Evolutionary conservation across 139 green algal species (phyloP).

Genomic region (Coelastrella sp.): DNA sequence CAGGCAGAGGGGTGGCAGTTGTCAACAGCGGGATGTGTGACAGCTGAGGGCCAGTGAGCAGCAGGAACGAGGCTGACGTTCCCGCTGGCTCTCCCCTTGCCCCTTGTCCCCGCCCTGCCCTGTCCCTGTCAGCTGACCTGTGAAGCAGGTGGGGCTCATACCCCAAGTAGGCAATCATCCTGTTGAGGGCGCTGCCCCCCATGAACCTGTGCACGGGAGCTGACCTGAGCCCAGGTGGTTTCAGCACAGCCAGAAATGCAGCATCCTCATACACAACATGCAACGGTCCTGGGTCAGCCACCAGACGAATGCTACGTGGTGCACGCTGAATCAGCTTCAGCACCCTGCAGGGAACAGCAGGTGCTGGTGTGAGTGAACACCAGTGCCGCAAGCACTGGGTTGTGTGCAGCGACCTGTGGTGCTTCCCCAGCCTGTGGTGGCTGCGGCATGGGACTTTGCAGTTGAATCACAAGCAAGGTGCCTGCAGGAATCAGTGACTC

Average conservation of each 20-base stretch:
- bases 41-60: background rate
- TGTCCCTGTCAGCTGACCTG: slow-evolving; percentile 2
- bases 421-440: background rate
- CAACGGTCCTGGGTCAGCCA: slow-evolving; percentile 56
- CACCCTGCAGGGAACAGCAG: slow-evolving; percentile 6
- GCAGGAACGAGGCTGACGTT: background rate
- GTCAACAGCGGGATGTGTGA: background rate
- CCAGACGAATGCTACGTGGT: slow-evolving; percentile 67
- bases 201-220: slow-evolving; percentile 78
- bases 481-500: no score
- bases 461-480: no score
- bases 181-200: slow-evolving; percentile 82
- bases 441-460: background rate
- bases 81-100: background rate
- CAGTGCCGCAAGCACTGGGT: no score
- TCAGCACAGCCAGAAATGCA: slow-evolving; percentile 80
- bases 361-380: background rate
- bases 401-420: no score
- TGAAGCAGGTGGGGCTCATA: slow-evolving; percentile 45
- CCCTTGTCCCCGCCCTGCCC: background rate
- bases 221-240: slow-evolving; percentile 78
- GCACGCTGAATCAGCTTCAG: slow-evolving; percentile 53
- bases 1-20: no score
- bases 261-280: slow-evolving; percentile 77
- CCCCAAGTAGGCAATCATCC: slow-evolving; percentile 47